These are phyloP conservation scores for Ophiosphaerella herpotricha DNA, from an alignment of 2,329 filamentous ascomycete species.

Conservation along the genomic window DNA sequence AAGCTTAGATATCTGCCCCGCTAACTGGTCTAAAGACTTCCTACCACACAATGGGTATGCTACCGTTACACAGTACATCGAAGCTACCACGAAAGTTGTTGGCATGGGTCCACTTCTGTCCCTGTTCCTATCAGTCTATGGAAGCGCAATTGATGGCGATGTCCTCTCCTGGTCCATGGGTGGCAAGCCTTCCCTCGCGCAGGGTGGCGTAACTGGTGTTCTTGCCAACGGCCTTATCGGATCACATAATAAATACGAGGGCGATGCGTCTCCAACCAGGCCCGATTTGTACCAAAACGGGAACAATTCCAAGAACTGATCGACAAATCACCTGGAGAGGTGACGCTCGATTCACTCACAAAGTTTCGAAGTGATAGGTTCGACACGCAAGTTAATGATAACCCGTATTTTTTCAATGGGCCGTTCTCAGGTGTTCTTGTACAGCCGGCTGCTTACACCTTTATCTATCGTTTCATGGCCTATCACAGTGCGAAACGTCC, in stretches of 20 bases:
- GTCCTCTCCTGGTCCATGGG: constrained; percentile 25
- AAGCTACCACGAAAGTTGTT: constrained; percentile 22
- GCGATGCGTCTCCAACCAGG: constrained; percentile 28
- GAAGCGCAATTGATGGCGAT: constrained; percentile 26
- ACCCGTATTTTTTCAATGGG: constrained; percentile 29
- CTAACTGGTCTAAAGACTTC: constrained; percentile 15
- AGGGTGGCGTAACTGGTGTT: constrained; percentile 21
- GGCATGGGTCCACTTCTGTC: constrained; percentile 24
- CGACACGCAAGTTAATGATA: constrained; percentile 21
- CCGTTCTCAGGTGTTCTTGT: constrained; percentile 28
- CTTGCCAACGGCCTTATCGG: constrained; percentile 25
- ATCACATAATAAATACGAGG: constrained; percentile 31
- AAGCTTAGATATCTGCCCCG: too few relatives aligned
- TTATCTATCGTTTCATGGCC: constrained; percentile 34
- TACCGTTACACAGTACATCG: constrained; percentile 25
- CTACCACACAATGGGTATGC: constrained; percentile 29
- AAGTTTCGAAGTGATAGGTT: constrained; percentile 24
- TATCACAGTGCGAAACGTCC: constrained; percentile 27
- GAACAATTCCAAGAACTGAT: constrained; percentile 27
- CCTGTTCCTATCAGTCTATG: constrained; percentile 21
- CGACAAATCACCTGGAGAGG: constrained; percentile 22
- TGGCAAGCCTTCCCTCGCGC: constrained; percentile 24
- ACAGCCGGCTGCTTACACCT: constrained; percentile 31
- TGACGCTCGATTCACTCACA: constrained; percentile 26
- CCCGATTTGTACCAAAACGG: constrained; percentile 26